Conservation (phyloP, 768 basidiomycete species). For the Neoboletus subvelutipes region DNA sequence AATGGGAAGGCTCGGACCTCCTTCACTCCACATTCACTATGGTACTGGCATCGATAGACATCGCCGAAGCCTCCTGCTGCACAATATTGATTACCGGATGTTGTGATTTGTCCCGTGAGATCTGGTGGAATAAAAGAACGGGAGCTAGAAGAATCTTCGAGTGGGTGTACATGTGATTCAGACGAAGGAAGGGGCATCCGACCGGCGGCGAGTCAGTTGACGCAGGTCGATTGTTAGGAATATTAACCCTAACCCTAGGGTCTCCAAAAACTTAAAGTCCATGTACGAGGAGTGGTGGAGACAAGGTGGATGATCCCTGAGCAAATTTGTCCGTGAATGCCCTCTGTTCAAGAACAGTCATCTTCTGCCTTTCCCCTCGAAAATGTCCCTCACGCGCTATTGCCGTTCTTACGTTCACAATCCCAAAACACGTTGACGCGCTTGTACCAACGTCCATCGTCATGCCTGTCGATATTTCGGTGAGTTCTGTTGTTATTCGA, state of each 20-base stretch:
- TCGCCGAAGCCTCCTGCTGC: slow-evolving; percentile 6
- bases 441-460: slow-evolving; percentile 81
- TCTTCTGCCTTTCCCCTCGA: slow-evolving; percentile 11
- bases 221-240: no score
- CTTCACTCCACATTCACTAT: background rate
- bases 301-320: no score
- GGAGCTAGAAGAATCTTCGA: background rate
- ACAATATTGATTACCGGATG: background rate
- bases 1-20: background rate
- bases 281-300: no score
- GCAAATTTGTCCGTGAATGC: slow-evolving; percentile 15
- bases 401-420: slow-evolving; percentile 80
- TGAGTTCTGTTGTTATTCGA: slow-evolving; percentile 34
- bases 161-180: background rate
- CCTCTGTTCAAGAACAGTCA: slow-evolving; percentile 23
- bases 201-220: background rate
- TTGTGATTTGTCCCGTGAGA: slow-evolving; percentile 2
- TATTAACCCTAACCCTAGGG: slow-evolving; percentile 21
- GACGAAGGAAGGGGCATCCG: background rate
- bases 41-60: slow-evolving; percentile 4
- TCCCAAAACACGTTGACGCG: slow-evolving; percentile 75
- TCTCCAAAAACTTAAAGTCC: no score
- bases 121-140: background rate
- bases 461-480: slow-evolving; percentile 90
- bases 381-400: slow-evolving; percentile 57